Evolutionary conservation across 148 eudicot genomes (phyloP).

Genomic region (Diospyros lotus): DNA sequence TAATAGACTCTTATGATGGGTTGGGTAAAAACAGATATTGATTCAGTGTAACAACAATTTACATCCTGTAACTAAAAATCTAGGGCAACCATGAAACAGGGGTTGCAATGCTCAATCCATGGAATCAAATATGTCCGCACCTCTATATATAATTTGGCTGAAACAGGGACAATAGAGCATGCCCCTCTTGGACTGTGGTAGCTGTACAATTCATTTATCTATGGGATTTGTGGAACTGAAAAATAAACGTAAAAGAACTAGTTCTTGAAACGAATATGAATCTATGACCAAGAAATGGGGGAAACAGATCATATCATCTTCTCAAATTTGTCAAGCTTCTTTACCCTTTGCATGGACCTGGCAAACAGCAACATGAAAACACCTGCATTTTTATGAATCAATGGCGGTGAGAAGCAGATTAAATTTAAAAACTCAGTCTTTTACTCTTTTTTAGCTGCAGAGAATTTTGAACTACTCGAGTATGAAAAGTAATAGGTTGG

Average conservation of each 20-base stretch:
- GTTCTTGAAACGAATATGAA: neutral
- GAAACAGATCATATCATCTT: constrained; percentile 47
- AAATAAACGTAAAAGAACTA: neutral
- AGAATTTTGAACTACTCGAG: neutral
- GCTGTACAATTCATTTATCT: neutral
- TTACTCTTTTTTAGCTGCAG: neutral
- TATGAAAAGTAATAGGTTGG: neutral
- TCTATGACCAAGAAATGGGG: neutral
- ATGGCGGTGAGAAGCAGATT: neutral
- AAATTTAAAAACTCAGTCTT: neutral
- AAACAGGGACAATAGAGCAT: too few relatives aligned
- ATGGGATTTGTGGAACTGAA: neutral
- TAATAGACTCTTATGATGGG: too few relatives aligned
- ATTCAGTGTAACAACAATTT: too few relatives aligned
- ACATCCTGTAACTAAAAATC: too few relatives aligned
- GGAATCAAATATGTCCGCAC: too few relatives aligned
- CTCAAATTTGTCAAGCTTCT: constrained; percentile 86
- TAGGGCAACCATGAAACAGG: too few relatives aligned
- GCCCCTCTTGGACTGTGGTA: neutral
- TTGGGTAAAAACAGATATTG: too few relatives aligned
- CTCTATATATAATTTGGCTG: too few relatives aligned
- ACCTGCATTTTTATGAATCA: constrained; percentile 43
- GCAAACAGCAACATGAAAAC: constrained; percentile 60
- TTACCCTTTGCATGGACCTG: constrained; percentile 90
- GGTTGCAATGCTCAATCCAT: too few relatives aligned